Conservation (phyloP, 192 early-diverging fungal species). For the Lunasporangiospora selenospora region DNA sequence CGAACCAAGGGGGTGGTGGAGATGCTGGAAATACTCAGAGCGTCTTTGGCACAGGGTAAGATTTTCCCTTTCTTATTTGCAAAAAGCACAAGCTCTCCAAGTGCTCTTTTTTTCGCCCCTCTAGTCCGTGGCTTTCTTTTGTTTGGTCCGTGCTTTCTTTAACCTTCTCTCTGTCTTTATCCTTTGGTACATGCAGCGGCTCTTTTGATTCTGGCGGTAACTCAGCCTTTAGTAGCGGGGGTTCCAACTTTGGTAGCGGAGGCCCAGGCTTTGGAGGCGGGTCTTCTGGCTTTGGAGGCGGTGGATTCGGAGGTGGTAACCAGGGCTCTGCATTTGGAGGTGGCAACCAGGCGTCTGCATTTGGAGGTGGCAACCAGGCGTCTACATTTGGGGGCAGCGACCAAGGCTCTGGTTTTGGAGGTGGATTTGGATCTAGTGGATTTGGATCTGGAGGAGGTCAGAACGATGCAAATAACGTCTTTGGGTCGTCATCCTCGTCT, state of each 20-base stretch:
- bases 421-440: too few relatives aligned
- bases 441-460: background rate
- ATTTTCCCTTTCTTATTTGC: too few relatives aligned
- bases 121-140: too few relatives aligned
- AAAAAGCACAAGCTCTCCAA: too few relatives aligned
- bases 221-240: background rate
- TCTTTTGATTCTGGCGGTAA: background rate
- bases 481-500: too few relatives aligned
- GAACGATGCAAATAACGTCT: too few relatives aligned
- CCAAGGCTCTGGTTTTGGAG: too few relatives aligned
- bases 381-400: too few relatives aligned
- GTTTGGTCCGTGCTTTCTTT: too few relatives aligned
- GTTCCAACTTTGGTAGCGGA: slow-evolving; percentile 17
- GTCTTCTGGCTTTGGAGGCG: background rate
- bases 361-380: too few relatives aligned
- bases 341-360: too few relatives aligned
- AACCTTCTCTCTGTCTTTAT: background rate
- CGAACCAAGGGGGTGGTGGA: slow-evolving; percentile 16
- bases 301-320: slow-evolving; percentile 3
- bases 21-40: slow-evolving; percentile 1
- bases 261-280: slow-evolving; percentile 4
- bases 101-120: background rate
- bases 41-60: slow-evolving; percentile 20
- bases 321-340: too few relatives aligned
- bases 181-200: background rate